Base-by-base conservation (phyloP, 306 rosid species). In the Echinosophora koreensis region DNA sequence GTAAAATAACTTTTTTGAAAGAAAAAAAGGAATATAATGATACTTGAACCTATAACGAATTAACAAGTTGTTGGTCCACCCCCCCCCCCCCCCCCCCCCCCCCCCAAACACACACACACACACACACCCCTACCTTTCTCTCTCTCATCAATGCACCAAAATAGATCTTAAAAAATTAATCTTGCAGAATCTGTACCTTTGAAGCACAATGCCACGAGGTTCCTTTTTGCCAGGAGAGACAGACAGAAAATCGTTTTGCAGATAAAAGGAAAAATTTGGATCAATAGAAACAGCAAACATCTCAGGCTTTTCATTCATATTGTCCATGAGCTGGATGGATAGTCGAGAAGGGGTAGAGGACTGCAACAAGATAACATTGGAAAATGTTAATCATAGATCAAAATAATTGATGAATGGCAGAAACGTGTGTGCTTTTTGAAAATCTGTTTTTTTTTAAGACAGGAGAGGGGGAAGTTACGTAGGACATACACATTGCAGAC, bases 291-390 rank as follows among this genome's bases (percentile, higher is more conserved):
- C 94, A 8, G 99, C 97, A 74, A 84, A 86, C 59, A 87, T 83
- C 84, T 92, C 99, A 3, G 99, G 97, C 82, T 92, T 96, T 83
- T 96, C 98, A 71, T 80, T 87, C 84, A 87, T 74, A 41, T 76
- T 86, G 88, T 92, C 98, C 99, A 96, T 96, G 80, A 96, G 88
- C 89, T 96, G 99, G 83, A 91, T 86, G 57, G 92, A 89, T 37
- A 91, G 66, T 39, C 77, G 85, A 11, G 84, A 71, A 15, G 97
- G 91, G 27, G 73, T 66, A 78, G 88, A 86, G 46, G 83, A 86
- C 99, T 96, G 93, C 88, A 83, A 62, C 49, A 68, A 68, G 63
- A 60, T 51, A 22, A 59, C 58, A 80, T 32, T 5, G 28, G 22
- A 52, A 74, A 81, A 41, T 32, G 67, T 73, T 11, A 76, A 30